Evolutionary conservation across 1,284 basidiomycete species (phyloP), one percentile per base, ranked within the genome.

Genomic region (Apiotrichum domesticum): DNA sequence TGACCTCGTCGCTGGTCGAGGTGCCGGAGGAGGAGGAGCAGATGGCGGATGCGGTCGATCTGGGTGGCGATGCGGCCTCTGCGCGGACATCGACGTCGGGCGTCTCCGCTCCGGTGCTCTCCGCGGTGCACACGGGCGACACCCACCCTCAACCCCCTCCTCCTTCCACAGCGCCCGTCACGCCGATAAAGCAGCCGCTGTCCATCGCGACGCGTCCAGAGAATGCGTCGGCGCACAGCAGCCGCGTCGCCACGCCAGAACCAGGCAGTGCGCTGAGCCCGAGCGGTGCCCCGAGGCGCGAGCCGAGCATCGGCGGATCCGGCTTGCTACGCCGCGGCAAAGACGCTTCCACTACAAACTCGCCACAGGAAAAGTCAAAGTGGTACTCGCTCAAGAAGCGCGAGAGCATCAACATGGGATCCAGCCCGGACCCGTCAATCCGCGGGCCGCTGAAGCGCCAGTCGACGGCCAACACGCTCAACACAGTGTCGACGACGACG

Each of bases 301-400:
- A 47, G 34, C 32, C 46, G 4, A 47, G 15, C 9, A 39, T n/a
- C 2, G 15, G n/a, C 9, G 34, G 46, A 11, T 8, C 15, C 21
- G 35, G 8, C 21, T 7, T 49, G 3, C 47, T 42, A 9, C 41
- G 41, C 13, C 41, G 11, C 41, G 11, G 35, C 35, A 35, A 35
- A 29, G 42, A 52, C 15, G 3, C 34, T 13, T 45, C 42, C 15
- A 14, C n/a, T 4, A 37, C 42, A 4, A 42, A 35, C n/a, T 45
- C 51, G 21, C 51, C 51, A 21, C 34, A 35, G 11, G 52, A 54
- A 29, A 46, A 51, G 34, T 41, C 52, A 13, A 58, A 58, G 40
- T 58, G 56, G 56, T 58, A 46, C 47, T 46, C 43, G 33, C 47
- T 54, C 44, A 58, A 58, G 52, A 57, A 52, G 55, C 50, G 50